Evolutionary conservation across 2,329 filamentous ascomycete species (phyloP).

Genomic region (Fusarium sp.): DNA sequence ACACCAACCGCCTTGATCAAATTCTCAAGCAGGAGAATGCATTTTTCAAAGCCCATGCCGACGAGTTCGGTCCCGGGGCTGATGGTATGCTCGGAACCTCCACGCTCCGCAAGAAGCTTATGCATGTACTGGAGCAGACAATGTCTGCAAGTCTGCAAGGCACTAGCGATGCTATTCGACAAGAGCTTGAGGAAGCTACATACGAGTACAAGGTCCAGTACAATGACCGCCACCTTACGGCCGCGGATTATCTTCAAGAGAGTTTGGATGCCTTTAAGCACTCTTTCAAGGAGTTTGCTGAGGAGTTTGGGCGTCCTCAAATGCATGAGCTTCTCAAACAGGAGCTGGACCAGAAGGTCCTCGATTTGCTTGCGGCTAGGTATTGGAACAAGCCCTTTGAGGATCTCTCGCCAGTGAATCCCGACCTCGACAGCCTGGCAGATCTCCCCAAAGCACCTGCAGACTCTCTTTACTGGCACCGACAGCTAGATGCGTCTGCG

Average conservation of each 20-base stretch:
- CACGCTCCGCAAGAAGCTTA: slow-evolving; percentile 92
- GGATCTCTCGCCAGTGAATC: slow-evolving; percentile 75
- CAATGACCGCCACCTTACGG: slow-evolving; percentile 93
- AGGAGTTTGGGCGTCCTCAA: slow-evolving; percentile 88
- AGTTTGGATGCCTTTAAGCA: slow-evolving; percentile 97
- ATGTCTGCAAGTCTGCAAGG: slow-evolving; percentile 93
- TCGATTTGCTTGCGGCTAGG: slow-evolving; percentile 90
- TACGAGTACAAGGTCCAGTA: slow-evolving; percentile 99
- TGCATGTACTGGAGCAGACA: slow-evolving; percentile 95
- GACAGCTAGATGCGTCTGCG: slow-evolving; percentile 92
- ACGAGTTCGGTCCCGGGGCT: slow-evolving; percentile 79
- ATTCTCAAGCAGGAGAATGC: slow-evolving; percentile 90
- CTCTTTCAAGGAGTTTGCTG: slow-evolving; percentile 93
- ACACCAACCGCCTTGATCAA: slow-evolving; percentile 79
- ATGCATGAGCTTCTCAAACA: slow-evolving; percentile 90
- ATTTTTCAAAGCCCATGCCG: slow-evolving; percentile 86
- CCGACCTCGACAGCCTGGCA: slow-evolving; percentile 77
- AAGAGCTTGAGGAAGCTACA: slow-evolving; percentile 94
- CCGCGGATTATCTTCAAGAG: slow-evolving; percentile 96
- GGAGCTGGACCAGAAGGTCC: slow-evolving; percentile 92
- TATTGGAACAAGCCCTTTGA: slow-evolving; percentile 98
- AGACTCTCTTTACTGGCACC: slow-evolving; percentile 89
- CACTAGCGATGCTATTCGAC: slow-evolving; percentile 91
- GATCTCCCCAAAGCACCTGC: slow-evolving; percentile 88
- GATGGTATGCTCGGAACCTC: slow-evolving; percentile 84